Percentiles rank a stretch among this genome's conserved stretches.
Evolutionary conservation across 73 alveolate genomes (phyloP).

Genomic region (Symbiodinium natans): DNA sequence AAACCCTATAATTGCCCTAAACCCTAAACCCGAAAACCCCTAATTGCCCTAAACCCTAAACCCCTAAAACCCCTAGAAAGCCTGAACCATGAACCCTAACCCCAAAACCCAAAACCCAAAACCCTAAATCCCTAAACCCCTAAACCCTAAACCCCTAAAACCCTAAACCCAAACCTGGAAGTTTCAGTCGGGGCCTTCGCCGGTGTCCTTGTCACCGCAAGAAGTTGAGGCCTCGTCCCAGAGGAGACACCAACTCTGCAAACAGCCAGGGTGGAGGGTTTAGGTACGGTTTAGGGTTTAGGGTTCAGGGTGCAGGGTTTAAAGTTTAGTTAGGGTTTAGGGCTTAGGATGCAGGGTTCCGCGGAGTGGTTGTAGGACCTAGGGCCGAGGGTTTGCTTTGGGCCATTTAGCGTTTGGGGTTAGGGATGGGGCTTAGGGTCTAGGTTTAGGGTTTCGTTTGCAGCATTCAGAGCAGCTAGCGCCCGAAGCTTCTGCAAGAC

Average conservation of each 20-base stretch:
- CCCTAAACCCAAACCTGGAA: not conserved
- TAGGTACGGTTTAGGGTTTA: not conserved
- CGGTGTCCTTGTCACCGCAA: conserved; percentile 45
- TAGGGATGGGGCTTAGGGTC: too few species aligned
- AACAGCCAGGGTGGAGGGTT: not conserved
- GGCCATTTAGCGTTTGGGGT: not conserved
- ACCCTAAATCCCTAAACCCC: not conserved
- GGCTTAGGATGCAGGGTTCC: not conserved
- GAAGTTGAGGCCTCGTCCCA: conserved; percentile 18
- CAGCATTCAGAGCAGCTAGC: too few species aligned
- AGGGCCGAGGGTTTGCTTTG: not conserved
- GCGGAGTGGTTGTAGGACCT: not conserved
- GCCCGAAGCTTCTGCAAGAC: too few species aligned
- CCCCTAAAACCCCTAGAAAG: not conserved
- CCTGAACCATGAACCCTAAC: not conserved
- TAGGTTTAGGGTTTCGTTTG: not conserved
- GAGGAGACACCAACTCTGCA: not conserved
- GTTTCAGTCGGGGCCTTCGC: conserved; percentile 9
- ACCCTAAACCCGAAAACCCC: not conserved
- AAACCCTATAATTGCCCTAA: not conserved
- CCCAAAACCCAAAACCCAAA: not conserved
- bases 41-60: not conserved
- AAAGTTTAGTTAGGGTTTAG: not conserved
- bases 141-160: not conserved
- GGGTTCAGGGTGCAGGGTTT: not conserved